Percentiles rank a stretch among this genome's conserved stretches.
Conservation (phyloP, 2,329 filamentous ascomycete species). For the Achaetomium macrosporum region DNA sequence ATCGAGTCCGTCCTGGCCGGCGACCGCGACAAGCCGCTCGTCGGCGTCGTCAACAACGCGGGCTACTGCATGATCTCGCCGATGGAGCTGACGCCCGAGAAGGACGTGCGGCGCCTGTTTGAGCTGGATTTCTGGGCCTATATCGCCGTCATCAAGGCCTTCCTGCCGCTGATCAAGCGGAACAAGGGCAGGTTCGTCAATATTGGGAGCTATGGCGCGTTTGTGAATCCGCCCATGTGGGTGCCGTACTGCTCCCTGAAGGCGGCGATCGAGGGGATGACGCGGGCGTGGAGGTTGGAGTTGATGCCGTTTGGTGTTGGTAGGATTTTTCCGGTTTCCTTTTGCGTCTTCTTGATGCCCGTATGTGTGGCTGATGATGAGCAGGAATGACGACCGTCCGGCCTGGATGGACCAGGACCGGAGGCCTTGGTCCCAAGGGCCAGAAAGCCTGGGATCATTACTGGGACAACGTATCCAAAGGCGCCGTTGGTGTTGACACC, state of each 20-base stretch:
- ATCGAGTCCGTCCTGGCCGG: slow-evolving; percentile 1
- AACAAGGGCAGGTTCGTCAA: slow-evolving; percentile 10
- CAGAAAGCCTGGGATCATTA: slow-evolving; percentile 3
- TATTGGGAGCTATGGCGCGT: slow-evolving; percentile 8
- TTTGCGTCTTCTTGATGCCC: not conserved
- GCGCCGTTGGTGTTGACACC: slow-evolving; percentile 8
- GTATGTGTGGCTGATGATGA: not conserved
- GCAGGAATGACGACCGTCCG: slow-evolving; percentile 7
- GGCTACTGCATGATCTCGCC: slow-evolving; percentile 13
- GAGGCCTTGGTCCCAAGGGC: slow-evolving; percentile 3
- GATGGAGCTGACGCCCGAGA: slow-evolving; percentile 8
- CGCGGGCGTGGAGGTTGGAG: slow-evolving; percentile 7
- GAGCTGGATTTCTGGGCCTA: slow-evolving; percentile 12
- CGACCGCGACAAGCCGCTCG: slow-evolving; percentile 6
- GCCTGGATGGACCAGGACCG: slow-evolving; percentile 6
- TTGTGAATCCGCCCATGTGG: slow-evolving; percentile 12
- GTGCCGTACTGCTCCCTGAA: slow-evolving; percentile 9
- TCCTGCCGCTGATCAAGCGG: slow-evolving; percentile 7
- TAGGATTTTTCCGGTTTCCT: not conserved
- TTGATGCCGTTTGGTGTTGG: slow-evolving; percentile 12
- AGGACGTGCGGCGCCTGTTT: slow-evolving; percentile 10
- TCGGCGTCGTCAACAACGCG: slow-evolving; percentile 11
- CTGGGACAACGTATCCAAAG: slow-evolving; percentile 5
- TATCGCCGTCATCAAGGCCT: slow-evolving; percentile 7
- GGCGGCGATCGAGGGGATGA: slow-evolving; percentile 8